phyloP scores from a whole-genome alignment of 768 basidiomycete genomes.

The Leccinum subgranulosum region DNA sequence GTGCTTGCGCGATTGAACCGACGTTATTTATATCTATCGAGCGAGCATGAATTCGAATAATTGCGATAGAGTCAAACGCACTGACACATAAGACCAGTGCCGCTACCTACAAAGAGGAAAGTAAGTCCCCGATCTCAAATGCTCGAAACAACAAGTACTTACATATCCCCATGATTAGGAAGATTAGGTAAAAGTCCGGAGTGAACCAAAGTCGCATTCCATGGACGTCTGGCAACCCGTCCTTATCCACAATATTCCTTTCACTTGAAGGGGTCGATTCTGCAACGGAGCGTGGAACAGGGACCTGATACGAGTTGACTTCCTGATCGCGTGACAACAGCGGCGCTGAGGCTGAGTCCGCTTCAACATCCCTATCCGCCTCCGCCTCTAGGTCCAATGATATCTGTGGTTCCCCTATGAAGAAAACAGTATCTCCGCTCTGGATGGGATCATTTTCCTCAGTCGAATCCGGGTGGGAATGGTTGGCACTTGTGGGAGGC shows the following conservation, averaged over 20 bases:
- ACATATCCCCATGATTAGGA: slow-evolving; percentile 54
- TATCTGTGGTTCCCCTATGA: slow-evolving; percentile 20
- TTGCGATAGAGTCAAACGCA: neutral
- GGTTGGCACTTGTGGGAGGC: slow-evolving; percentile 31
- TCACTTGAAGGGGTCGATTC: slow-evolving; percentile 25
- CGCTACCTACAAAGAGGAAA: slow-evolving; percentile 48
- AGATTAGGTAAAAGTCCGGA: slow-evolving; percentile 64
- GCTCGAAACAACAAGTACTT: slow-evolving; percentile 22
- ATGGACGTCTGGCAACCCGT: slow-evolving; percentile 46
- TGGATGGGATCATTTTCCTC: slow-evolving; percentile 22
- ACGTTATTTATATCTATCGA: slow-evolving; percentile 77
- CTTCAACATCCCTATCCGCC: slow-evolving; percentile 5
- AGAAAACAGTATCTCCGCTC: slow-evolving; percentile 19
- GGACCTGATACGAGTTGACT: slow-evolving; percentile 21
- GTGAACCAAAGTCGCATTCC: slow-evolving; percentile 50
- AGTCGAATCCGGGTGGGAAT: neutral
- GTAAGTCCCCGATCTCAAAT: neutral
- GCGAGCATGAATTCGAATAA: neutral
- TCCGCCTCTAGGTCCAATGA: slow-evolving; percentile 6
- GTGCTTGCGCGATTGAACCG: slow-evolving; percentile 70
- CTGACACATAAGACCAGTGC: slow-evolving; percentile 76
- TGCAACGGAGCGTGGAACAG: slow-evolving; percentile 12
- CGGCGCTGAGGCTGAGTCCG: slow-evolving; percentile 19
- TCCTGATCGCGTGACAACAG: slow-evolving; percentile 21
- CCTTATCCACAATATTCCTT: slow-evolving; percentile 11